These are phyloP conservation scores for Aureobasidium sp. DNA, from an alignment of 2,329 filamentous ascomycete species.

Conservation along the genomic window DNA sequence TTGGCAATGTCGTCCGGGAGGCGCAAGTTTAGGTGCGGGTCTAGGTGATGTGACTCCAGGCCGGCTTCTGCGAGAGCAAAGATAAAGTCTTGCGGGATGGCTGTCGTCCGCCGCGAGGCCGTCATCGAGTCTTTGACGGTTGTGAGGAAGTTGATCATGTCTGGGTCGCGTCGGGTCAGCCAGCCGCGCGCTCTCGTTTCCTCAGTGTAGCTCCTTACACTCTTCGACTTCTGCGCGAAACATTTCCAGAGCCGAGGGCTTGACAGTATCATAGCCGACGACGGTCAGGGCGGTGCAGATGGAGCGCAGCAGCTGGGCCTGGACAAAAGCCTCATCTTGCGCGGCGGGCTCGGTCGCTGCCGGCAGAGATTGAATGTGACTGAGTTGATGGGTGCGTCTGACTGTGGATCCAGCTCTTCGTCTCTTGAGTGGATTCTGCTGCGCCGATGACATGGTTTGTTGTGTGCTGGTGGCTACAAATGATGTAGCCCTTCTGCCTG, in stretches of 20 bases:
- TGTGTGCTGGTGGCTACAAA: background rate
- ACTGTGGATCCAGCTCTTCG: background rate
- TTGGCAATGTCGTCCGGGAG: constrained; percentile 28
- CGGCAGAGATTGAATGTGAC: constrained; percentile 22
- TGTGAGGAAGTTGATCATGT: constrained; percentile 48
- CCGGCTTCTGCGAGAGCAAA: constrained; percentile 38
- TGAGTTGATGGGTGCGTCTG: constrained; percentile 9
- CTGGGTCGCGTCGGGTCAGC: constrained; percentile 27
- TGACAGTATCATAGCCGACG: constrained; percentile 49
- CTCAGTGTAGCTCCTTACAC: constrained; percentile 25
- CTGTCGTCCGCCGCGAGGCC: constrained; percentile 47
- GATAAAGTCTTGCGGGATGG: constrained; percentile 55
- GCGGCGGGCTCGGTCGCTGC: constrained; percentile 29
- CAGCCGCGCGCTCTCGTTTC: constrained; percentile 35
- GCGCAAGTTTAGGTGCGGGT: constrained; percentile 34
- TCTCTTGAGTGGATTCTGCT: constrained; percentile 13
- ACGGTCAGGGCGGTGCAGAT: constrained; percentile 47
- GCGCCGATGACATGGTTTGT: constrained; percentile 8
- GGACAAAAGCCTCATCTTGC: constrained; percentile 47
- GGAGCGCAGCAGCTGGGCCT: constrained; percentile 49
- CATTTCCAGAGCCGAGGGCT: constrained; percentile 50
- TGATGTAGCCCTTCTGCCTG: background rate
- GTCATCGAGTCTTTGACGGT: constrained; percentile 53
- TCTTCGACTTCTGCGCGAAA: constrained; percentile 51
- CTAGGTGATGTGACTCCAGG: constrained; percentile 23